phyloP scores from a whole-genome alignment of 441 rosid species.

The Pelargonium fulgidum region DNA sequence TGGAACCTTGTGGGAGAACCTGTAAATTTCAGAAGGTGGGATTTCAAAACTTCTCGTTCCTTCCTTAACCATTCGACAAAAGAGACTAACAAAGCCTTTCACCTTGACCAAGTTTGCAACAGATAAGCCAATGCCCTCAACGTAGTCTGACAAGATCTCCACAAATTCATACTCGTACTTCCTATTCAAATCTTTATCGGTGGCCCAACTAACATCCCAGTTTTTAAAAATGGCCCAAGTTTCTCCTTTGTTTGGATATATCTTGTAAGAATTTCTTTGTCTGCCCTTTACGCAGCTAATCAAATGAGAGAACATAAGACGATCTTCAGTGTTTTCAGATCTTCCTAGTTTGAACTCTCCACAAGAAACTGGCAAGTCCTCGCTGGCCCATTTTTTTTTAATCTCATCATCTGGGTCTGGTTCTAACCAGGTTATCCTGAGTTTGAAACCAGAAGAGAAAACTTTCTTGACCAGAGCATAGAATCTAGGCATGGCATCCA shows the following conservation, averaged over 20 bases:
- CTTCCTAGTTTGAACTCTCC: conserved; percentile 55
- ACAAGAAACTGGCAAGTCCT: conserved; percentile 40
- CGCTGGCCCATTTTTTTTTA: conserved; percentile 37
- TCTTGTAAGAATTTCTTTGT: conserved; percentile 22
- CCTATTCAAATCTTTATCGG: conserved; percentile 24
- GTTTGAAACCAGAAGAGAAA: conserved; percentile 33
- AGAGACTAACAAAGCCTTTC: conserved; percentile 60
- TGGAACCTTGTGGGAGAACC: conserved; percentile 61
- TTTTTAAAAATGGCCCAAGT: conserved; percentile 74
- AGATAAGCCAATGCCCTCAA: conserved; percentile 28
- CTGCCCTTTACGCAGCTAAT: conserved; percentile 28
- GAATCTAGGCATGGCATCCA: conserved; percentile 65
- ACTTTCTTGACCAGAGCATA: conserved; percentile 53
- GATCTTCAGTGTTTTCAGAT: conserved; percentile 28
- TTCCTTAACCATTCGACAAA: conserved; percentile 29
- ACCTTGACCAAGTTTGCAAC: conserved; percentile 62
- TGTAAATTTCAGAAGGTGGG: conserved; percentile 36
- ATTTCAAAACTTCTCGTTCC: conserved; percentile 29
- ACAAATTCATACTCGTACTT: conserved; percentile 69
- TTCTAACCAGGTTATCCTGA: conserved; percentile 56
- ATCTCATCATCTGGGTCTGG: conserved; percentile 41
- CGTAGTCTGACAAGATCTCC: conserved; percentile 52
- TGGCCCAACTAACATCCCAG: conserved; percentile 57
- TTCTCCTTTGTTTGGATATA: conserved; percentile 73
- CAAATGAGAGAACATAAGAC: conserved; percentile 54